phyloP scores from a whole-genome alignment of 2,329 filamentous ascomycete genomes.

The Claviceps maximensis region DNA sequence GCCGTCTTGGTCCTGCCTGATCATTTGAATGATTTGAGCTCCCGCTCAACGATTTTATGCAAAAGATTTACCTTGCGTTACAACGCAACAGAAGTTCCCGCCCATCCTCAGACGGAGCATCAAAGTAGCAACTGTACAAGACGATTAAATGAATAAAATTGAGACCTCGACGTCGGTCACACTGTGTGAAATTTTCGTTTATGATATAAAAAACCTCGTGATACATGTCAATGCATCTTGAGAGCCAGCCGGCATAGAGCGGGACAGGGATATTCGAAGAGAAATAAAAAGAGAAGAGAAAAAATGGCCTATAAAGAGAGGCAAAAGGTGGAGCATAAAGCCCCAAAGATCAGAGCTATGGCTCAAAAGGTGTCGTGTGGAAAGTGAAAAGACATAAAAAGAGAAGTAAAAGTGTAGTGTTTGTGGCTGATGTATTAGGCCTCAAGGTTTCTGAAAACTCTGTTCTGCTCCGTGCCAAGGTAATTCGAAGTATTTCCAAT shows the following conservation, averaged over 20 bases:
- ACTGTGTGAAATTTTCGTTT: neutral
- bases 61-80: neutral
- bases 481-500: neutral
- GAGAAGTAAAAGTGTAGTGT: neutral
- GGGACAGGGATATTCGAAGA: neutral
- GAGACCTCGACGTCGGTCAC: neutral
- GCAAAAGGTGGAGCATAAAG: neutral
- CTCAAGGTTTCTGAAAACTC: neutral
- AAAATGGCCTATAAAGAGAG: neutral
- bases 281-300: neutral
- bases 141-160: neutral
- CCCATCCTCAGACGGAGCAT: neutral
- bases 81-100: neutral
- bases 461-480: neutral
- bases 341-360: neutral
- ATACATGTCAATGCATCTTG: neutral
- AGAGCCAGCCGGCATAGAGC: neutral
- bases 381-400: neutral
- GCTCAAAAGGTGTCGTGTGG: neutral
- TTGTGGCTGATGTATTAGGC: neutral
- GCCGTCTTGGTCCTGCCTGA: neutral
- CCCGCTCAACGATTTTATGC: neutral
- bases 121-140: neutral
- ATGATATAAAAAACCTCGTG: neutral
- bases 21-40: neutral